phyloP scores from a whole-genome alignment of 495 filamentous ascomycete genomes.

The Aspergillus biplanus region DNA sequence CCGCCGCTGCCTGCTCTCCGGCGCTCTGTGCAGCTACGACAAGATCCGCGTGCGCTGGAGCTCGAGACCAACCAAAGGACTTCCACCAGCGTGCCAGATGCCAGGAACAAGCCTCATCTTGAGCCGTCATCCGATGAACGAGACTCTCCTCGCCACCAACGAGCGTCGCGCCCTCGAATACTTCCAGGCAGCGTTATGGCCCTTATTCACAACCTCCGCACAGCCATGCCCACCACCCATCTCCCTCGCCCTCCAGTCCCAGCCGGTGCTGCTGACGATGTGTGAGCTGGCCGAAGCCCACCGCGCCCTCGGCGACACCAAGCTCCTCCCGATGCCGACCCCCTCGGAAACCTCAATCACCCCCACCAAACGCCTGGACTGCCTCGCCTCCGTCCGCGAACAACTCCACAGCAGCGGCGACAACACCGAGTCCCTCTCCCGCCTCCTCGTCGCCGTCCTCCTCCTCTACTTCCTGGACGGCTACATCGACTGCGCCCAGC shows the following conservation, averaged over 20 bases:
- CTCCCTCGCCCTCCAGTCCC: constrained; percentile 26
- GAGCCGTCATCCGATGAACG: constrained; percentile 8
- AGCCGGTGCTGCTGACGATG: constrained; percentile 32
- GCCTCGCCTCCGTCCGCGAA: constrained; percentile 22
- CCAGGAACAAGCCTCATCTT: constrained; percentile 5
- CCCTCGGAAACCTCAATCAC: constrained; percentile 12
- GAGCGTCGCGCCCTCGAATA: constrained; percentile 25
- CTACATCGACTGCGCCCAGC: constrained; percentile 37
- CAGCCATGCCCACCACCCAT: constrained; percentile 38
- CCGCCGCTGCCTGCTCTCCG: constrained; percentile 36
- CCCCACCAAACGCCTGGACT: constrained; percentile 25
- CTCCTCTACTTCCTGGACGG: constrained; percentile 44
- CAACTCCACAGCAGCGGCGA: constrained; percentile 19
- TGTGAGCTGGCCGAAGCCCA: constrained; percentile 36
- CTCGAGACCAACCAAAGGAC: constrained; percentile 19
- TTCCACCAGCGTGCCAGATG: constrained; percentile 29
- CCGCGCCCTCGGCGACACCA: constrained; percentile 10
- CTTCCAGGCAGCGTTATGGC: constrained; percentile 27
- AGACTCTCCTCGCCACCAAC: constrained; percentile 9
- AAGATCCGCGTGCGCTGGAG: constrained; percentile 41
- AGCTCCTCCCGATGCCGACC: too few species aligned
- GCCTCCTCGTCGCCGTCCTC: constrained; percentile 41
- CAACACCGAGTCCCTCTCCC: constrained; percentile 19
- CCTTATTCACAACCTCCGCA: constrained; percentile 22
- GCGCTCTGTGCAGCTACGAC: constrained; percentile 39